Base-by-base conservation (phyloP, 2,329 filamentous ascomycete genomes). In the Incumbomyces delicatus region DNA sequence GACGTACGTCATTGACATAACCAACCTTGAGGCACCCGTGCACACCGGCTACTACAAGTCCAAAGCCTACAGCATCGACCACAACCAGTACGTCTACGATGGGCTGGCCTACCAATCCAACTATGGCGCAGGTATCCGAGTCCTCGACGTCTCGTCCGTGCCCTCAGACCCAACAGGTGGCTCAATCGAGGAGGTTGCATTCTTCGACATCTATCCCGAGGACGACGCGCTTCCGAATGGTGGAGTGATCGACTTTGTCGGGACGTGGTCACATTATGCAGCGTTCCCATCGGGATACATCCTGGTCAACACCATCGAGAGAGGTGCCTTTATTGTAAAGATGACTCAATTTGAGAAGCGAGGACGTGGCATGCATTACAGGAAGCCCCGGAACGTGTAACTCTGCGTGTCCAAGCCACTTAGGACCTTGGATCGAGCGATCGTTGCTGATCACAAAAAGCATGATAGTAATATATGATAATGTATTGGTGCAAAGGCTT, bases 1-100 rank as follows among this genome's bases (percentile, higher is more conserved):
- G 2, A 75, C 72, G 0, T 75, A 73, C 55, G 73, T 76, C 55
- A 73, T 70, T 60, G 70, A 75, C 57, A 71, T 75, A 49, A 57
- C 61, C 3, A 59, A 63, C 42, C 64, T 74, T 14, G 63, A 66
- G 30, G 60, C 60, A 2, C 71, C 71, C 3, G 64, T 63, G 49
- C 61, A 69, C 50, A 71, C 66, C 0, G 71, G 71, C 6, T 53
- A 50, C 29, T 73, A 70, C 58, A 64, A 70, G 55, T 62, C 59
- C 50, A 62, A 63, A 3, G 64, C 61, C 32, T 63, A 61, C 44
- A 63, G 64, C 14, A 70, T 73, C 45, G 70, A 73, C 48, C 71
- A 73, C 59, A 73, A 73, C 61, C 69, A 72, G 53, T 74, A 74
- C 42, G 61, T 74, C 49, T 53, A 64, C 29, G 58, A 72, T 50